Conservation (phyloP, 1,284 basidiomycete species). For the Cutaneotrichosporon sp. region DNA sequence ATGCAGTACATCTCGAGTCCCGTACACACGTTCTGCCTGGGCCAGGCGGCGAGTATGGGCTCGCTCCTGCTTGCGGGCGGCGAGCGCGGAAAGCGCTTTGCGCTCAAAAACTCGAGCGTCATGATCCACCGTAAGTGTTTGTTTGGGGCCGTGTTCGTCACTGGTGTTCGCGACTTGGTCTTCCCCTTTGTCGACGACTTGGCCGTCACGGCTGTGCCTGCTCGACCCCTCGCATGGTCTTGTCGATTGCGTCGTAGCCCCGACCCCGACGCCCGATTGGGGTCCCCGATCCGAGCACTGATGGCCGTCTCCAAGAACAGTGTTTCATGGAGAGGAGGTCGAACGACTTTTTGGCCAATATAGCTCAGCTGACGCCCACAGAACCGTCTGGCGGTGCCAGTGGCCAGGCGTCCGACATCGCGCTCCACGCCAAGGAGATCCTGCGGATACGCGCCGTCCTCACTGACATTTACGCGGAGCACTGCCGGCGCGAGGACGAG, state of each 20-base stretch:
- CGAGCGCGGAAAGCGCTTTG: slow-evolving; percentile 78
- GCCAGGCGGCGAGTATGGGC: slow-evolving; percentile 89
- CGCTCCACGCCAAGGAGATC: slow-evolving; percentile 89
- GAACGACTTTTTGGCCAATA: too few species aligned
- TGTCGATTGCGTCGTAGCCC: too few species aligned
- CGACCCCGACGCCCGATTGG: too few species aligned
- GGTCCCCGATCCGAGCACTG: too few species aligned
- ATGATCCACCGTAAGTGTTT: slow-evolving; percentile 85
- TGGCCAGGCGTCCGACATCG: slow-evolving; percentile 88
- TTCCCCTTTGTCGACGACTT: too few species aligned
- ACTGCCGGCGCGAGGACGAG: slow-evolving; percentile 64
- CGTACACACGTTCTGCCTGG: slow-evolving; percentile 90
- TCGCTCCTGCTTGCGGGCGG: slow-evolving; percentile 80
- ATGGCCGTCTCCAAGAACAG: too few species aligned
- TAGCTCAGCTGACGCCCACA: slow-evolving; percentile 40
- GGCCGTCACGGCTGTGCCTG: too few species aligned
- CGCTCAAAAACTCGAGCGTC: slow-evolving; percentile 82
- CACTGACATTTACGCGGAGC: slow-evolving; percentile 67
- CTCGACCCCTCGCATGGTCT: too few species aligned
- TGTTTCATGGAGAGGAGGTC: too few species aligned
- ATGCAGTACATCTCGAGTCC: slow-evolving; percentile 81
- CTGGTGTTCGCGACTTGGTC: too few species aligned
- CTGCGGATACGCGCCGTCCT: slow-evolving; percentile 73
- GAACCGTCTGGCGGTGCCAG: slow-evolving; percentile 91
- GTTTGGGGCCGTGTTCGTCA: neutral